These are phyloP conservation scores for Neurospora pannonica DNA, from an alignment of 495 filamentous ascomycete species.

Conservation along the genomic window DNA sequence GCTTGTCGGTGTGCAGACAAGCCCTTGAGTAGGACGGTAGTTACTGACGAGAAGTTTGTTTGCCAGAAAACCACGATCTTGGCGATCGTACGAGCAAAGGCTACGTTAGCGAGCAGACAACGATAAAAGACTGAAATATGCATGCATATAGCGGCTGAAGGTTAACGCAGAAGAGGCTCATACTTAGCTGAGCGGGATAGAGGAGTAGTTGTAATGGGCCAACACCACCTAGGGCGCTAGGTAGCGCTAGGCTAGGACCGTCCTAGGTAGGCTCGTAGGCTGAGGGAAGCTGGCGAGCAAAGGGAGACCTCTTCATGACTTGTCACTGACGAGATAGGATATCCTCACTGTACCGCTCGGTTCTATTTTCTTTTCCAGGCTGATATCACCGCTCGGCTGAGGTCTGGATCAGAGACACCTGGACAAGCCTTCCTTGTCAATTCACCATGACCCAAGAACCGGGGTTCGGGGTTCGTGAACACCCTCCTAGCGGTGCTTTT, in stretches of 20 bases:
- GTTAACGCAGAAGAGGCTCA: neutral
- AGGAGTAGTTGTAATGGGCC: neutral
- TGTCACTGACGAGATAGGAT: neutral
- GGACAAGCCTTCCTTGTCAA: conserved; percentile 24
- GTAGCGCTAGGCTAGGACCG: neutral
- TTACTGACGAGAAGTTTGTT: neutral
- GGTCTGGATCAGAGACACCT: conserved; percentile 33
- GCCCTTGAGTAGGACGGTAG: neutral
- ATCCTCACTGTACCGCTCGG: neutral
- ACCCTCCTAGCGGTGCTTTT: conserved; percentile 9
- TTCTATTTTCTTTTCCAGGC: neutral
- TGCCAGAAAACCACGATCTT: neutral
- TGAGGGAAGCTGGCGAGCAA: neutral
- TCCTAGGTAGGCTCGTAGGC: neutral
- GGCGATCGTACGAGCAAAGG: neutral
- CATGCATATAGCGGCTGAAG: neutral
- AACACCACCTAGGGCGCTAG: neutral
- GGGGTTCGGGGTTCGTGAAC: conserved; percentile 6
- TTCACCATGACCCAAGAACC: conserved; percentile 13
- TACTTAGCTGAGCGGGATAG: neutral
- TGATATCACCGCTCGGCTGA: neutral
- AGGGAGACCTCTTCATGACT: neutral
- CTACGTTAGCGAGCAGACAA: neutral
- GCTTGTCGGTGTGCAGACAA: neutral
- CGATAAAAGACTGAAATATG: neutral